Evolutionary conservation across 352 stramenopile species (phyloP), one percentile per base, ranked within the genome.

Genomic region (Aphanomyces euteiches): DNA sequence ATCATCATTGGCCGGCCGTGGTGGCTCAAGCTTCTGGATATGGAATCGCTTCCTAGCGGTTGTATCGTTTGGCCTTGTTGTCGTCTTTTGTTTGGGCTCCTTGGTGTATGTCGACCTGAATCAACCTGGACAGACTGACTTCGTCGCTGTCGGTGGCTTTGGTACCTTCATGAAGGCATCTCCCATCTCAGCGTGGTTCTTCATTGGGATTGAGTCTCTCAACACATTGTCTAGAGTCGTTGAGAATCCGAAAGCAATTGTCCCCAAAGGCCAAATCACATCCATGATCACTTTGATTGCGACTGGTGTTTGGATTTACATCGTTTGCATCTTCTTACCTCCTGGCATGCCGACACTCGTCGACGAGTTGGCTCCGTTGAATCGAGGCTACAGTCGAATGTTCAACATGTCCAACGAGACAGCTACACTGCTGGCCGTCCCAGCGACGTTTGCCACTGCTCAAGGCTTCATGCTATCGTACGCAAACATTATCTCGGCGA

Each of bases 381-480:
- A 78, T 48, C 70, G 72, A 36, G 75, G 73, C 19, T 80, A 75
- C 56, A 47, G 66, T 19, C 63, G 69, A 50, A 73, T 76, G 38
- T 75, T 80, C 43, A 60, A 64, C 15, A 71, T 80, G 38, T 47
- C 57, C 1, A n/a, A 69, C 12, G 19, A 39, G 2, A 65, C 64
- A 15, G 72, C 73, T 13, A 77, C 73, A 40, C 19, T 75, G 7
- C 72, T 78, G 7, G 76, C 73, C 21, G 73, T 78, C 28, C 75
- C 75, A 7, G 70, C 69, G 7, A 77, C 73, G 72, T 80, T 78
- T 60, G 75, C 73, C 12, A 78, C 73, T 28, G 73, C 63, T 1
- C 75, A 77, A 41, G 75, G 75, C 5, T 78, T 85, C 50, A 86
- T 86, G 72, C 84, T 77, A 75, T 79, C 76, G 40, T 87, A 82